A percentile compares a stretch with the other conserved stretches of the same genome.
These are phyloP conservation scores for Gonium pectorale DNA, from an alignment of 139 green algal species.

Conservation along the genomic window DNA sequence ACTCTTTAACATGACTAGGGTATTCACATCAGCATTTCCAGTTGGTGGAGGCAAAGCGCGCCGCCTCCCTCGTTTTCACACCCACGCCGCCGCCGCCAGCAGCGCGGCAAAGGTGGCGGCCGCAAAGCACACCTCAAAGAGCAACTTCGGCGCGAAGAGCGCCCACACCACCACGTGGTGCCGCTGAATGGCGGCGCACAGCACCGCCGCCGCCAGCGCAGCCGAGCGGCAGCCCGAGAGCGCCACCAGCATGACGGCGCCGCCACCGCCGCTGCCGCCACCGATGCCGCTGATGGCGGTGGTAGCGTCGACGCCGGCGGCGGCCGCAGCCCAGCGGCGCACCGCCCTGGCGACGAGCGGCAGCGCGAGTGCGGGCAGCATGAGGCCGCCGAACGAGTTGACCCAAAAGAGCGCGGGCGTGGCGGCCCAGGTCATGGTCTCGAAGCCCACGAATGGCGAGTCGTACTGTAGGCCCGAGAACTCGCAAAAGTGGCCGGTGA, in stretches of 20 bases:
- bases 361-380: constrained; percentile 55
- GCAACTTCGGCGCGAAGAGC: constrained; percentile 90
- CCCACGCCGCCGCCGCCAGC: constrained; percentile 41
- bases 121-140: constrained; percentile 87
- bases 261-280: background rate
- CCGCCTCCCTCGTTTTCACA: too few relatives aligned
- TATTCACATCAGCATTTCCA: too few relatives aligned
- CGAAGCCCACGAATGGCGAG: constrained; percentile 89
- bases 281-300: background rate
- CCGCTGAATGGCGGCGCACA: constrained; percentile 72
- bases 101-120: constrained; percentile 50
- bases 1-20: too few relatives aligned
- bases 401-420: constrained; percentile 74
- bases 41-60: too few relatives aligned
- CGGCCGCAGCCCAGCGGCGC: too few relatives aligned
- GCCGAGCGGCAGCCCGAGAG: constrained; percentile 1
- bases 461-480: constrained; percentile 92
- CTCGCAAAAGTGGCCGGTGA: constrained; percentile 90
- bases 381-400: constrained; percentile 84
- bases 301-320: too few relatives aligned
- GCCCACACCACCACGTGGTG: constrained; percentile 92
- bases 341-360: constrained; percentile 21
- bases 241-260: background rate
- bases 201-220: constrained; percentile 45
- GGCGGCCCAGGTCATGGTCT: constrained; percentile 66